Evolutionary conservation across 2,329 filamentous ascomycete species (phyloP).

Genomic region (Ascochyta lentis): DNA sequence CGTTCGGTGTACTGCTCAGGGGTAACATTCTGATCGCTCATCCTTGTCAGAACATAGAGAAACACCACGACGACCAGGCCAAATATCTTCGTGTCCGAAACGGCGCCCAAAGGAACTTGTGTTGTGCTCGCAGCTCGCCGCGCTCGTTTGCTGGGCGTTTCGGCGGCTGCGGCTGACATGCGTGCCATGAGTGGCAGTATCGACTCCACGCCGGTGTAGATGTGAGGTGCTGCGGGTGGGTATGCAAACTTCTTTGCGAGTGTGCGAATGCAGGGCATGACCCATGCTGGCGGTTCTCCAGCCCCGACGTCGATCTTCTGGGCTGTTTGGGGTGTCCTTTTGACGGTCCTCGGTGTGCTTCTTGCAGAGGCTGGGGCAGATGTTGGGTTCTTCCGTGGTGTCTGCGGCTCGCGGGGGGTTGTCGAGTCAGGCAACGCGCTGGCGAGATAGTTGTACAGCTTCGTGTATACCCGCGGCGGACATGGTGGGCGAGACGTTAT

Average conservation of each 20-base stretch:
- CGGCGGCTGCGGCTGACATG: conserved; percentile 40
- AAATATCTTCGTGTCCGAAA: conserved; percentile 30
- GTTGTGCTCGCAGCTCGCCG: conserved; percentile 43
- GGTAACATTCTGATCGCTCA: conserved; percentile 39
- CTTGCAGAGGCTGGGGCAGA: conserved; percentile 30
- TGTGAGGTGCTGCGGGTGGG: conserved; percentile 70
- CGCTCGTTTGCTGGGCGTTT: conserved; percentile 57
- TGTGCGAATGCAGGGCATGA: conserved; percentile 70
- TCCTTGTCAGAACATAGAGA: conserved; percentile 64
- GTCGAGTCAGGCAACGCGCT: conserved; percentile 64
- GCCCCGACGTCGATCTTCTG: conserved; percentile 20
- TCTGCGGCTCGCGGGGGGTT: conserved; percentile 35
- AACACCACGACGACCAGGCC: conserved; percentile 67
- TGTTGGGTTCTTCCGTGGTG: conserved; percentile 38
- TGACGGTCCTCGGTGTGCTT: conserved; percentile 36
- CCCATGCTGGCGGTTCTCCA: conserved; percentile 60
- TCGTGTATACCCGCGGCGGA: conserved; percentile 70
- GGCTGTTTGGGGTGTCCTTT: conserved; percentile 32
- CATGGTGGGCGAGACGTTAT: conserved; percentile 46
- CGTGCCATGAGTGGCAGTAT: conserved; percentile 53
- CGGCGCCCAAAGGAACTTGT: conserved; percentile 9
- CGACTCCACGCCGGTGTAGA: conserved; percentile 73
- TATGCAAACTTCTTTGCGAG: conserved; percentile 69
- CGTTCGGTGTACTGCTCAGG: conserved; percentile 43
- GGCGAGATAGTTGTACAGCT: conserved; percentile 81